A percentile compares a stretch with the other conserved stretches of the same genome.
phyloP scores from a whole-genome alignment of 2,329 filamentous ascomycete species.

The Aspergillus sp. region DNA sequence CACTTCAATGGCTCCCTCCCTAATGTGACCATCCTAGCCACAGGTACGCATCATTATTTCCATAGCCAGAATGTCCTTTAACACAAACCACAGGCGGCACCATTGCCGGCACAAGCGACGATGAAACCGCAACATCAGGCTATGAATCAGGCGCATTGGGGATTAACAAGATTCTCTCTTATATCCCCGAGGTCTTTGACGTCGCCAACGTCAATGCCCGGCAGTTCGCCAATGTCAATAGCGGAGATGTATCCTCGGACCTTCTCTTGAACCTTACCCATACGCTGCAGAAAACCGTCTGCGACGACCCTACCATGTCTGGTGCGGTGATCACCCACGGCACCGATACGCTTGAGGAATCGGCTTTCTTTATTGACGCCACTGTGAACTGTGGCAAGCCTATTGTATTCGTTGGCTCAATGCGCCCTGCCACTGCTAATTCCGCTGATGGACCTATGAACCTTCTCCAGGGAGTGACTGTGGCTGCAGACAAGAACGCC shows the following conservation, averaged over 20 bases:
- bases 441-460: slow-evolving; percentile 65
- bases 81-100: slow-evolving; percentile 20
- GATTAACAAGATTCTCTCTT: slow-evolving; percentile 17
- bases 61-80: background rate
- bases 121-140: slow-evolving; percentile 27
- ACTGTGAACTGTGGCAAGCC: slow-evolving; percentile 60
- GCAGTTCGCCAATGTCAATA: slow-evolving; percentile 29
- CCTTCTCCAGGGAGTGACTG: slow-evolving; percentile 59
- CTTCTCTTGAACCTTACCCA: slow-evolving; percentile 25
- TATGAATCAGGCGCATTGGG: slow-evolving; percentile 25
- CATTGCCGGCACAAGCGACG: slow-evolving; percentile 25
- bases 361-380: slow-evolving; percentile 62
- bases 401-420: slow-evolving; percentile 61
- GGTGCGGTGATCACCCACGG: slow-evolving; percentile 57
- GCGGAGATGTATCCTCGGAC: slow-evolving; percentile 24
- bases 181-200: slow-evolving; percentile 25
- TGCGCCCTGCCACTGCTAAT: slow-evolving; percentile 63
- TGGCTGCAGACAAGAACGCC: slow-evolving; percentile 51
- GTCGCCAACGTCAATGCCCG: slow-evolving; percentile 28
- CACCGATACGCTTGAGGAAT: slow-evolving; percentile 65
- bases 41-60: too few species aligned
- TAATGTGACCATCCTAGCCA: slow-evolving; percentile 14
- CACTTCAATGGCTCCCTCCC: slow-evolving; percentile 26
- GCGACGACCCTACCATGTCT: slow-evolving; percentile 23
- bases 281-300: slow-evolving; percentile 21